These are phyloP conservation scores for Didymella pinodella DNA, from an alignment of 2,329 filamentous ascomycete species.

Conservation along the genomic window DNA sequence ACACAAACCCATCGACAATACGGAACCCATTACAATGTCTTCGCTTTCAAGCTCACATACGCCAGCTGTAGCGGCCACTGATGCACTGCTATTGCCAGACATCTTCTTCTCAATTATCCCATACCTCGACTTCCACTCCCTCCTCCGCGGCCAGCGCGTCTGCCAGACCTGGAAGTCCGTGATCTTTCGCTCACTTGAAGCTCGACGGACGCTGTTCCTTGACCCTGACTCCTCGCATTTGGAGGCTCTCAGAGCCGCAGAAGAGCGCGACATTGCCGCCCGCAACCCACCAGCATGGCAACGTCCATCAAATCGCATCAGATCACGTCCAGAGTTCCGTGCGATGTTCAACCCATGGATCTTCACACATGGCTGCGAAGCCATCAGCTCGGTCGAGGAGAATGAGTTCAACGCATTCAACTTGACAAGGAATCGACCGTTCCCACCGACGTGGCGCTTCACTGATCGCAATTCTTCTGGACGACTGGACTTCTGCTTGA, in stretches of 20 bases:
- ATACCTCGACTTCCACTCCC: conserved; percentile 6
- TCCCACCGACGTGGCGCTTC: background rate
- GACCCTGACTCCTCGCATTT: background rate
- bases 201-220: conserved; percentile 2
- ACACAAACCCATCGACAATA: background rate
- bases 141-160: conserved; percentile 6
- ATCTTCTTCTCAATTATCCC: conserved; percentile 1
- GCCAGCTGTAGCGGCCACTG: background rate
- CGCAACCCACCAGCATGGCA: background rate
- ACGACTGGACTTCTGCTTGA: conserved; percentile 2
- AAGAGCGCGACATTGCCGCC: background rate
- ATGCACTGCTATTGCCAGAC: conserved; percentile 3
- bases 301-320: background rate
- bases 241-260: background rate
- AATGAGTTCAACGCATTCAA: background rate
- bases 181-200: conserved; percentile 2
- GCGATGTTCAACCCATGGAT: conserved; percentile 13
- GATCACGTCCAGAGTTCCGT: conserved; percentile 2
- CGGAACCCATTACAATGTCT: background rate
- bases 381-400: background rate
- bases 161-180: conserved; percentile 5
- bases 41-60: background rate
- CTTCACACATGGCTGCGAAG: conserved; percentile 1
- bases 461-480: conserved; percentile 8
- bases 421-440: background rate